Evolutionary conservation across 768 basidiomycete species (phyloP), one percentile per base, ranked within the genome.

Genomic region (Boletus vinaceobasis): DNA sequence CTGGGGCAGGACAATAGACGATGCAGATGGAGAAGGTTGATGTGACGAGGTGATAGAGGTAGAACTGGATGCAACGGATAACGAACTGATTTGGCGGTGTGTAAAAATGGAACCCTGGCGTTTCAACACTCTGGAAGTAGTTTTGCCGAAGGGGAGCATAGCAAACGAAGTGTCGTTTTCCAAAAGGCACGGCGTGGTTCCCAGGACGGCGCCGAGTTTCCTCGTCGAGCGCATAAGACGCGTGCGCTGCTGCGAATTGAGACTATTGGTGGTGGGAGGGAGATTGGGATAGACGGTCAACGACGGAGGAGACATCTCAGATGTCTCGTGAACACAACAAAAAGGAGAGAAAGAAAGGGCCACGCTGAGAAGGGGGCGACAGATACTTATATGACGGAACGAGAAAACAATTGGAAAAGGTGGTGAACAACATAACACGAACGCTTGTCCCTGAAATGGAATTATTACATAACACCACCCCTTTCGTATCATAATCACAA

Each of bases 211-310:
- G 37, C 65, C 70, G 26, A 75, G 60, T 48, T 74, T 74, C 54
- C 71, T 69, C 10, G 73, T 71, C 3, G 73, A 71, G 33, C 73
- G 73, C 14, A 74, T 58, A 19, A 74, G 74, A 43, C 70, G 72
- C 2, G 62, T 52, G 27, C 74, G 73, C 38, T 73, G 66, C 33
- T 65, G 59, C 0, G 68, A 52, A 23, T 67, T 55, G 31, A 75
- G 70, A 31, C 31, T 51, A 38, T 74, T 74, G 29, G 62, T 63
- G n/a, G 73, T 74, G 4, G 73, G 71, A 4, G 73, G 73, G 14
- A 65, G 74, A 27, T 52, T 56, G 6, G 62, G 48, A 51, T 53
- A 50, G 9, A 61, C 51, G 13, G 60, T 43, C 7, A 60, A 65
- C 11, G 60, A n/a, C 17, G 57, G 47, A 27, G 60, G 48, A 39